phyloP scores from a whole-genome alignment of 208 protist genomes.

The Leishmania amazonensis region DNA sequence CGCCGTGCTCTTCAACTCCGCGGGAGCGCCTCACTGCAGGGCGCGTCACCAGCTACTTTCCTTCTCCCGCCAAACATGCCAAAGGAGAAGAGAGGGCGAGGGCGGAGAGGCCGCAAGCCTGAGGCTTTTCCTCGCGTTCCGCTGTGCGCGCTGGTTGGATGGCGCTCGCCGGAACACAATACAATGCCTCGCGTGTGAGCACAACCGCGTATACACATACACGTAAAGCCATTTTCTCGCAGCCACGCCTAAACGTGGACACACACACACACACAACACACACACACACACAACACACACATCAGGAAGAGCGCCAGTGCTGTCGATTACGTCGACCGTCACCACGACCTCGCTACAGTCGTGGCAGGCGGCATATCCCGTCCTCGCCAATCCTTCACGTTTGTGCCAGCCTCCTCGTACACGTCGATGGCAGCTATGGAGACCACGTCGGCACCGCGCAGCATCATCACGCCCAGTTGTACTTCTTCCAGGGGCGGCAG shows the following conservation, averaged over 20 bases:
- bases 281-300: not conserved
- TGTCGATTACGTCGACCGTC: not conserved
- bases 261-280: not conserved
- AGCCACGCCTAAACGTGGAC: not conserved
- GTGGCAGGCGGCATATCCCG: conserved; percentile 63
- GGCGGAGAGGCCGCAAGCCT: not conserved
- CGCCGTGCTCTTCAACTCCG: not conserved
- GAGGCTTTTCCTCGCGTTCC: not conserved
- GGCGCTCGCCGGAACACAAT: not conserved
- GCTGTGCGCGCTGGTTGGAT: not conserved
- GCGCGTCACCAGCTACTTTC: not conserved
- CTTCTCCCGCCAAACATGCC: not conserved
- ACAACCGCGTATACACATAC: not conserved
- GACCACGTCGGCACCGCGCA: conserved; percentile 76
- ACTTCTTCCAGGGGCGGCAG: conserved; percentile 47
- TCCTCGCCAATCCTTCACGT: conserved; percentile 44
- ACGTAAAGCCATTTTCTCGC: not conserved
- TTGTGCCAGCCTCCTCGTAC: conserved; percentile 72
- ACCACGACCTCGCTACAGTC: not conserved
- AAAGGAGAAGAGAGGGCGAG: not conserved
- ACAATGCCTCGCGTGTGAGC: not conserved
- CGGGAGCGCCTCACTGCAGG: not conserved
- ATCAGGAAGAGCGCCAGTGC: not conserved
- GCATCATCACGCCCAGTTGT: conserved; percentile 66
- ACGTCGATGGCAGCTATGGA: conserved; percentile 69